These are phyloP conservation scores for Tricholoma terreum DNA, from an alignment of 768 basidiomycete genomes.

Conservation along the genomic window DNA sequence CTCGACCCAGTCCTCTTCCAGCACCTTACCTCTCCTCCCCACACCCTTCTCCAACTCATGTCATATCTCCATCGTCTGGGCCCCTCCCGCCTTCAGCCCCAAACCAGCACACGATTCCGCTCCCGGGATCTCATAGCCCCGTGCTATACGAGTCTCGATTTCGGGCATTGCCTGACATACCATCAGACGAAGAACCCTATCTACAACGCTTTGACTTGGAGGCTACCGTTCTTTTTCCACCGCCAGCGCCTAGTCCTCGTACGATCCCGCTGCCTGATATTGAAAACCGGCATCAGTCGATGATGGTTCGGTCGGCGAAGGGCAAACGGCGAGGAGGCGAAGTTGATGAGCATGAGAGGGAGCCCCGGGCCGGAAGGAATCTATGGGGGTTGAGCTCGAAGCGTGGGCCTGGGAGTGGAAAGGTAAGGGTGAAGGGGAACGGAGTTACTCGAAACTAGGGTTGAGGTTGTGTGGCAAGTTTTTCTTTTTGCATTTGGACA, in stretches of 20 bases:
- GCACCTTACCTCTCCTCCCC: slow-evolving; percentile 19
- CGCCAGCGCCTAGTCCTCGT: not conserved
- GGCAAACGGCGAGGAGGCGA: too few species aligned
- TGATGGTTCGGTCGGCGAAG: too few species aligned
- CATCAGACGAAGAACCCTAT: too few species aligned
- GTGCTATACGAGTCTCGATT: not conserved
- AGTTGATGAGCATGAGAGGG: slow-evolving; percentile 25
- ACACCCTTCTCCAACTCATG: not conserved
- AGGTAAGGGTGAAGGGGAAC: slow-evolving; percentile 17
- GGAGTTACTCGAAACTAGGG: not conserved
- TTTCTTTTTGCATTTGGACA: too few species aligned
- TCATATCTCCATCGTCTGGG: not conserved
- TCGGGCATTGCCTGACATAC: not conserved
- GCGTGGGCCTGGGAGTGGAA: not conserved
- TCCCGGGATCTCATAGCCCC: not conserved
- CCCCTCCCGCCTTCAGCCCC: slow-evolving; percentile 10
- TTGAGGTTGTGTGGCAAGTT: not conserved
- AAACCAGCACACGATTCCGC: slow-evolving; percentile 1
- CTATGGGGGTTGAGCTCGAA: too few species aligned
- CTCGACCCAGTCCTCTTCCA: not conserved
- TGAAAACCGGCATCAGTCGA: not conserved
- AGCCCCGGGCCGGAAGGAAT: slow-evolving; percentile 24
- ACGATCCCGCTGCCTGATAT: slow-evolving; percentile 17
- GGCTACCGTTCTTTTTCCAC: not conserved
- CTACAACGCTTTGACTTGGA: too few species aligned